These are phyloP conservation scores for Mycena galericulata DNA, from an alignment of 768 basidiomycete species.

Conservation along the genomic window DNA sequence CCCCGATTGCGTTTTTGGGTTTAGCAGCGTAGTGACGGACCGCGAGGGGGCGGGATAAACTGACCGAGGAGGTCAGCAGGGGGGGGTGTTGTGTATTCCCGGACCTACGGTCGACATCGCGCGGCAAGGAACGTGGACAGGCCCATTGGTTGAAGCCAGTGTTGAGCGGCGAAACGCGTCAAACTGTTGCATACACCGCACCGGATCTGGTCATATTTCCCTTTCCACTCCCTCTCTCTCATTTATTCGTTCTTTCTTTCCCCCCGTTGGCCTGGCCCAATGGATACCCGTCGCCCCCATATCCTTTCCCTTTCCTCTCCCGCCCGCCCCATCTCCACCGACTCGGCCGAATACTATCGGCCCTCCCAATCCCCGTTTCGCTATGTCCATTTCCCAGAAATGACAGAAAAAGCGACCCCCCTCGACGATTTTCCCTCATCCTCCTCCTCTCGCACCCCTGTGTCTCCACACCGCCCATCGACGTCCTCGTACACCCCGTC, in stretches of 20 bases:
- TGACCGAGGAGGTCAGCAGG: background rate
- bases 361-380: slow-evolving; percentile 50
- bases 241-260: slow-evolving; percentile 30
- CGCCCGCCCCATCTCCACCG: slow-evolving; percentile 43
- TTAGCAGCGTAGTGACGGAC: slow-evolving; percentile 21
- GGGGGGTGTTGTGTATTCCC: slow-evolving; percentile 1
- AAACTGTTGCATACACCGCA: too few relatives aligned
- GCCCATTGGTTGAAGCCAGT: too few relatives aligned
- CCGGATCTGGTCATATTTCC: too few relatives aligned
- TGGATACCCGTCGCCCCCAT: slow-evolving; percentile 43
- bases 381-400: slow-evolving; percentile 43
- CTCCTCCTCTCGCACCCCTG: slow-evolving; percentile 18
- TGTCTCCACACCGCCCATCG: slow-evolving; percentile 21
- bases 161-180: too few relatives aligned
- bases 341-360: slow-evolving; percentile 41
- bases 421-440: slow-evolving; percentile 39
- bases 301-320: slow-evolving; percentile 46
- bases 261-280: slow-evolving; percentile 45
- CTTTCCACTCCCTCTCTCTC: slow-evolving; percentile 35
- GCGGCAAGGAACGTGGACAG: background rate
- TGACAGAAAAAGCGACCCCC: slow-evolving; percentile 45
- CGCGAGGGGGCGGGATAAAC: background rate
- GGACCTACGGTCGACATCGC: background rate
- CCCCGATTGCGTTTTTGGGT: slow-evolving; percentile 63
- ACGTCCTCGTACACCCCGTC: slow-evolving; percentile 32